Evolutionary conservation across 2,329 filamentous ascomycete species (phyloP), one percentile per base, ranked within the genome.

Genomic region (Cadophora malorum): DNA sequence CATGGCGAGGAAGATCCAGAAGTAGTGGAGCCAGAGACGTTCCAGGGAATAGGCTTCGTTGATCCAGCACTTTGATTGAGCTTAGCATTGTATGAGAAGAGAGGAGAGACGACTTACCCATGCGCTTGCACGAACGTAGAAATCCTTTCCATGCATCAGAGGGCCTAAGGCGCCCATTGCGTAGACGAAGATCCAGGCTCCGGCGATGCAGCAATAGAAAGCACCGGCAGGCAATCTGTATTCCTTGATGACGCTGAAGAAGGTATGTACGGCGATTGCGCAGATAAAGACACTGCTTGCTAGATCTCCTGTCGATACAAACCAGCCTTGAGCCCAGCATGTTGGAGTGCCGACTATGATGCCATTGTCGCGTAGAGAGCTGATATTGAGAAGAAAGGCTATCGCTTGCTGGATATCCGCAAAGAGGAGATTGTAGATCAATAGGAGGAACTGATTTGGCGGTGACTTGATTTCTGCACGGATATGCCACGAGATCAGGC

Each of bases 351-450:
- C 82, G 0, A 88, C 86, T 1, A 83, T 73, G 19, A 92, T 83
- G 0, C 80, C 81, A 75, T 90, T 81, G 16, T 80, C 76, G 0
- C 78, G 76, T 5, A 91, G 79, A 85, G 89, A 90, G 45, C 84
- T 80, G 4, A 84, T 83, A 69, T 89, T 91, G 60, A 91, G 80
- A 53, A 90, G 73, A 74, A 91, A 92, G 4, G 88, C 86, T 0
- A 86, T 76, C 8, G 87, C 83, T 74, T 92, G 90, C 73, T 90
- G 86, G 65, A 91, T 83, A 72, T 92, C 90, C 67, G 90, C 89
- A 25, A 90, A 79, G 5, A 92, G 80, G 0, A 92, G 83, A 75
- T 92, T 92, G 76, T 90, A 86, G 67, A 92, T 89, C 4, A 92
- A 81, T 0, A 92, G 81, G 33, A 91, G 83, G 74, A 91, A 90